Evolutionary conservation across 2,329 filamentous ascomycete genomes (phyloP).

Genomic region (Diaporthe capsici): DNA sequence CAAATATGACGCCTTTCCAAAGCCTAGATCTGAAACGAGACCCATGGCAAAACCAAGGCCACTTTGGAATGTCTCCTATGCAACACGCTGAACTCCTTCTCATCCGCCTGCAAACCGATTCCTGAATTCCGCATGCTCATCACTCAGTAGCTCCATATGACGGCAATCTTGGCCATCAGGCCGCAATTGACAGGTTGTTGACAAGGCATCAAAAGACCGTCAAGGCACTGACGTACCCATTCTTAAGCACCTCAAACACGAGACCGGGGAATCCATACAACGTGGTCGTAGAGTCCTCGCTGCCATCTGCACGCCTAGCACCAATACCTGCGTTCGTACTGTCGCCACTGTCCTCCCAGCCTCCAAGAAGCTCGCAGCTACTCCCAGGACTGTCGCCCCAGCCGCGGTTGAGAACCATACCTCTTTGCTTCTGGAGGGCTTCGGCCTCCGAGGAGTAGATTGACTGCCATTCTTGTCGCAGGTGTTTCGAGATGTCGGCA

Average conservation of each 20-base stretch:
- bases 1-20: background rate
- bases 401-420: constrained; percentile 92
- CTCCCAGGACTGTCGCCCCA: constrained; percentile 94
- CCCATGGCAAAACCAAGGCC: background rate
- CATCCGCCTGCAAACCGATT: background rate
- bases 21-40: background rate
- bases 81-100: background rate
- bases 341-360: constrained; percentile 82
- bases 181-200: background rate
- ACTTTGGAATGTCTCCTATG: background rate
- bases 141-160: background rate
- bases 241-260: constrained; percentile 96
- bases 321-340: constrained; percentile 61
- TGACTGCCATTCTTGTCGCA: constrained; percentile 79
- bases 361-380: constrained; percentile 86
- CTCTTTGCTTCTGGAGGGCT: constrained; percentile 67
- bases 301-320: constrained; percentile 67
- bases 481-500: constrained; percentile 75
- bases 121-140: background rate
- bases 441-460: constrained; percentile 71
- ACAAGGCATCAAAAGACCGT: constrained; percentile 81
- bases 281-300: constrained; percentile 78
- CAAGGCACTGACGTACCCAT: constrained; percentile 88
- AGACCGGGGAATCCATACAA: constrained; percentile 94
- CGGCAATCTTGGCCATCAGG: too few relatives aligned